phyloP scores from a whole-genome alignment of 148 eudicot species.

The Cornus florida region DNA sequence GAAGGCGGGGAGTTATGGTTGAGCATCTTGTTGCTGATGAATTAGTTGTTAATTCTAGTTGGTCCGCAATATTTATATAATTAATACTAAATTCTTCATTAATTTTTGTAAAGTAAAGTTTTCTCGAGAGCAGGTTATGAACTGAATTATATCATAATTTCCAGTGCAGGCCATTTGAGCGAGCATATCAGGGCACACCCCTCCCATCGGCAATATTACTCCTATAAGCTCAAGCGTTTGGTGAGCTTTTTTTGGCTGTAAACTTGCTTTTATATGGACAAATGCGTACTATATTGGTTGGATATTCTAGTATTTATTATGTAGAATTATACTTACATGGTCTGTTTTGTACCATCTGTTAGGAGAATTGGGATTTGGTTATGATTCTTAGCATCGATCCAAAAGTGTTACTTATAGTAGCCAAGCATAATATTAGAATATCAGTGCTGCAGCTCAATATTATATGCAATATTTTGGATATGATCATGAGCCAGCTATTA shows the following conservation, averaged over 20 bases:
- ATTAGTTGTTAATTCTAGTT: neutral
- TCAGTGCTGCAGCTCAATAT: neutral
- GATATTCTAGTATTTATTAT: neutral
- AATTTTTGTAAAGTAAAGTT: neutral
- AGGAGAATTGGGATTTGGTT: neutral
- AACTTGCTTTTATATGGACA: neutral
- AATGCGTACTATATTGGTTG: neutral
- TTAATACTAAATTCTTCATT: neutral
- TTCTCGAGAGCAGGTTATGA: neutral
- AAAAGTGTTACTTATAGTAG: neutral
- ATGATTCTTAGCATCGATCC: neutral
- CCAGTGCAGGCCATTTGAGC: constrained; percentile 83
- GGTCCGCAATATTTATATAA: neutral
- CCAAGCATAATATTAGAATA: neutral
- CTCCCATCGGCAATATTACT: constrained; percentile 65
- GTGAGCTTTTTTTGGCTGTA: constrained; percentile 37
- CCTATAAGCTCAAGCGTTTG: constrained; percentile 80
- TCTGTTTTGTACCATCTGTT: neutral
- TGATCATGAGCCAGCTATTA: neutral
- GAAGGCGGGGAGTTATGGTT: no score
- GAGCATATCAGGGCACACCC: constrained; percentile 59
- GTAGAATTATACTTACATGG: neutral
- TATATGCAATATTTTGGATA: neutral
- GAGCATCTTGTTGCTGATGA: neutral
- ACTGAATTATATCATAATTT: constrained; percentile 15